Conservation (phyloP, 805 yeast genomes). For the Metschnikowia hibisci region DNA sequence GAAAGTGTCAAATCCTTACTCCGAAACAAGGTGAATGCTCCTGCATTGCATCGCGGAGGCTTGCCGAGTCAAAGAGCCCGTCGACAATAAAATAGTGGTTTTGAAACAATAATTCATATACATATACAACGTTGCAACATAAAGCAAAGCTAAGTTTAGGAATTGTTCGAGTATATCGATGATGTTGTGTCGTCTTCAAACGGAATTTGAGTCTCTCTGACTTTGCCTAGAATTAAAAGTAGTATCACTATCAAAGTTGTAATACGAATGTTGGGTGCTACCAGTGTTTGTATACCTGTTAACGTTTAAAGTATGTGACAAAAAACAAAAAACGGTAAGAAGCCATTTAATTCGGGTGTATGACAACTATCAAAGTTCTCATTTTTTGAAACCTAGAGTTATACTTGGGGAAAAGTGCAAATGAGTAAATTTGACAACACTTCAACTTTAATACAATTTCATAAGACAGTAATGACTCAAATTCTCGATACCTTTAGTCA, state of each 20-base stretch:
- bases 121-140: background rate
- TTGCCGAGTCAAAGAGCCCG: conserved; percentile 20
- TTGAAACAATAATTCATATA: background rate
- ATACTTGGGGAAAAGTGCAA: background rate
- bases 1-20: conserved; percentile 39
- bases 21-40: conserved; percentile 39
- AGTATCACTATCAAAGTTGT: no score
- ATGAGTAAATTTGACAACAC: no score
- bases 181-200: no score
- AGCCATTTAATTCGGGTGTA: background rate
- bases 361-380: background rate
- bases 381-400: background rate
- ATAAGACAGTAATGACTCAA: no score
- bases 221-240: no score
- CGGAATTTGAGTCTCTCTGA: no score
- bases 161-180: no score
- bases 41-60: conserved; percentile 44
- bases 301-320: background rate
- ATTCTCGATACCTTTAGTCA: no score
- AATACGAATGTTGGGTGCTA: no score
- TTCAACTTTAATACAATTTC: no score
- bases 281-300: background rate
- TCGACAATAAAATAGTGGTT: conserved; percentile 4
- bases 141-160: background rate
- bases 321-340: background rate